These are phyloP conservation scores for Dipteronia dyeriana DNA, from an alignment of 345 rosid genomes.

Conservation along the genomic window DNA sequence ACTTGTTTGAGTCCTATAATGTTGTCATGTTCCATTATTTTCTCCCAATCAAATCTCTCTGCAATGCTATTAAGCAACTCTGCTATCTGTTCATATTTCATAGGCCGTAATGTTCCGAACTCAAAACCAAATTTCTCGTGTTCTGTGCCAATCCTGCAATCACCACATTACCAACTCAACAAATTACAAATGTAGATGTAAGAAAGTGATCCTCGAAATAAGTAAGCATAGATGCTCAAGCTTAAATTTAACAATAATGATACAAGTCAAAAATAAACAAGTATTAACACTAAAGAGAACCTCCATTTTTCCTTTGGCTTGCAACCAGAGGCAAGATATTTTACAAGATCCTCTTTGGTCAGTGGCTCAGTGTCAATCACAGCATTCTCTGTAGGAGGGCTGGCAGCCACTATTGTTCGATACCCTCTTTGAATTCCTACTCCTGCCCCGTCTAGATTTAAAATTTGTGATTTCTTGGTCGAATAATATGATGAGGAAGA, in stretches of 20 bases:
- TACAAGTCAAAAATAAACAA: not conserved
- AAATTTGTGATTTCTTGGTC: constrained; percentile 23
- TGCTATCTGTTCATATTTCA: constrained; percentile 93
- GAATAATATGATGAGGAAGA: constrained; percentile 39
- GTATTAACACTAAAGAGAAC: constrained; percentile 29
- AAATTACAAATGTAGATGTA: constrained; percentile 1
- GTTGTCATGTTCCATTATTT: constrained; percentile 82
- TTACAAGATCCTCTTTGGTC: constrained; percentile 86
- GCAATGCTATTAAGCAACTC: constrained; percentile 88
- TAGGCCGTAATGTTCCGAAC: constrained; percentile 68
- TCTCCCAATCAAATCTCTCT: constrained; percentile 99
- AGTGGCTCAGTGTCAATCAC: constrained; percentile 73
- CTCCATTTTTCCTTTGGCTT: constrained; percentile 95
- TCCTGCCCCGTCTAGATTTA: constrained; percentile 27
- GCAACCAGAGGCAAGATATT: constrained; percentile 95
- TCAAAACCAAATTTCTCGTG: constrained; percentile 99
- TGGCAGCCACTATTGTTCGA: constrained; percentile 67
- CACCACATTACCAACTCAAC: constrained; percentile 27
- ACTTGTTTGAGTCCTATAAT: constrained; percentile 98
- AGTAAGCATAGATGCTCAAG: not conserved
- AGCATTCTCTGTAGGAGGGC: constrained; percentile 92
- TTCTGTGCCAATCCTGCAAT: constrained; percentile 93
- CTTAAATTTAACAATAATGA: not conserved
- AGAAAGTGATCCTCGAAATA: not conserved
- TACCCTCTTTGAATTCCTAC: constrained; percentile 48